Percentiles rank a stretch among this genome's conserved stretches.
phyloP scores from a whole-genome alignment of 116 monocot genomes.

The Cymodocea nodosa region DNA sequence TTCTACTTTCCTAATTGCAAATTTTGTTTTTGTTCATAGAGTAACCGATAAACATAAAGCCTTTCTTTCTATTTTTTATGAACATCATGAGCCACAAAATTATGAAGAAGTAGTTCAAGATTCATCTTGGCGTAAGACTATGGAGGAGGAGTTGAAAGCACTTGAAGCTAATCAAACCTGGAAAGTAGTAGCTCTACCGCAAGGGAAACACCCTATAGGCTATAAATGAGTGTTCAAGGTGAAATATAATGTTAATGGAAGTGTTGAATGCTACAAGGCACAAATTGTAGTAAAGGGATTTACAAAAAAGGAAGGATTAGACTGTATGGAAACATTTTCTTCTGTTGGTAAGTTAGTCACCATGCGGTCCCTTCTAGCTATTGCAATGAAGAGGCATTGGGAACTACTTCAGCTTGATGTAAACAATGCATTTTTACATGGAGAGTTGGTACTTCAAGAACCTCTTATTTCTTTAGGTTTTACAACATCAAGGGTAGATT shows the following conservation, averaged over 20 bases:
- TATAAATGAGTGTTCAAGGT: neutral
- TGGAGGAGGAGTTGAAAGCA: neutral
- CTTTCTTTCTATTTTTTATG: too few species aligned
- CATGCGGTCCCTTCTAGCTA: neutral
- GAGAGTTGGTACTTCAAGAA: neutral
- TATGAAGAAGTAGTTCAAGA: too few species aligned
- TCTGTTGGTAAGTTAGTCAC: neutral
- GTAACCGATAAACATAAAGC: too few species aligned
- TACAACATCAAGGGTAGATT: too few species aligned
- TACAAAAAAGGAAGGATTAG: neutral
- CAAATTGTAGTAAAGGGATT: neutral
- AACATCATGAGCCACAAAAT: too few species aligned
- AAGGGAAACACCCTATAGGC: neutral
- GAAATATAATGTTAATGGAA: neutral
- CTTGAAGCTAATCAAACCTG: constrained; percentile 2
- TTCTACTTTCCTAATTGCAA: too few species aligned
- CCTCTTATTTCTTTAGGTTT: too few species aligned
- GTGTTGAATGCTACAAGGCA: neutral
- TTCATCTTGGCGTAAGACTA: neutral
- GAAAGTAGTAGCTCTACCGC: neutral
- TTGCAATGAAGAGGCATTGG: neutral
- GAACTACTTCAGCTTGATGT: neutral
- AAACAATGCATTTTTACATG: constrained; percentile 1
- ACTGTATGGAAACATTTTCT: neutral
- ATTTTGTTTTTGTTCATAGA: too few species aligned